A percentile compares a stretch with the other conserved stretches of the same genome.
Evolutionary conservation across 2,329 filamentous ascomycete genomes (phyloP).

Genomic region (Aspergillus candidus): DNA sequence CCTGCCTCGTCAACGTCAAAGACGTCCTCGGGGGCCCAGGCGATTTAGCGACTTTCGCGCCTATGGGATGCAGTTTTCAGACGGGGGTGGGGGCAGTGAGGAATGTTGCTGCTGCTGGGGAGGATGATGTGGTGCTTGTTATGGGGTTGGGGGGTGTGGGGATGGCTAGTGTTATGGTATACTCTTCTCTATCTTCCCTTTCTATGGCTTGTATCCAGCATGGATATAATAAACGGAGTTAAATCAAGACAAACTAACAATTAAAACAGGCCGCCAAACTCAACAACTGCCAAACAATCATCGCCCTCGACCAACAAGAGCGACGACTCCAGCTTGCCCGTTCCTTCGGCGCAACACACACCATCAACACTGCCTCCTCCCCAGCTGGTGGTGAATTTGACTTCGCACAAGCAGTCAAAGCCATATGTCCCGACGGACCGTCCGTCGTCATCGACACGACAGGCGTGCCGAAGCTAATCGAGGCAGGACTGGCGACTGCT

Average conservation of each 20-base stretch:
- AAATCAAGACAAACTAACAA: background rate
- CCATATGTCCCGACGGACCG: conserved; percentile 4
- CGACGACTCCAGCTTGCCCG: conserved; percentile 32
- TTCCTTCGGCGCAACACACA: conserved; percentile 35
- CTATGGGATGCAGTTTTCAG: conserved; percentile 27
- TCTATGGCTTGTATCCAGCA: too few species aligned
- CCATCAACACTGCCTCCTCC: conserved; percentile 27
- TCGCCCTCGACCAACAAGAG: conserved; percentile 32
- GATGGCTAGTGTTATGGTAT: conserved; percentile 41
- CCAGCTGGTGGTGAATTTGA: background rate
- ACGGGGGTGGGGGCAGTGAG: conserved; percentile 31
- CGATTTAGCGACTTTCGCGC: conserved; percentile 18
- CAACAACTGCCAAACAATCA: conserved; percentile 31
- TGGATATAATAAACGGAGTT: too few species aligned
- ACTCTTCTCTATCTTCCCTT: background rate
- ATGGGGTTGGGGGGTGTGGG: conserved; percentile 45
- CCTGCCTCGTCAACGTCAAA: conserved; percentile 18
- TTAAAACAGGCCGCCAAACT: conserved; percentile 37
- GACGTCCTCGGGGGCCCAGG: conserved; percentile 12
- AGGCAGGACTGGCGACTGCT: conserved; percentile 13
- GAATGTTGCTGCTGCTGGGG: conserved; percentile 34
- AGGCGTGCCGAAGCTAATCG: conserved; percentile 11
- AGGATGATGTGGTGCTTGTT: conserved; percentile 36
- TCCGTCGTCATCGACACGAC: conserved; percentile 18
- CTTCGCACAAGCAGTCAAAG: conserved; percentile 6